Conservation (phyloP, 129 eudicot species). For the Helichrysum umbraculigerum region DNA sequence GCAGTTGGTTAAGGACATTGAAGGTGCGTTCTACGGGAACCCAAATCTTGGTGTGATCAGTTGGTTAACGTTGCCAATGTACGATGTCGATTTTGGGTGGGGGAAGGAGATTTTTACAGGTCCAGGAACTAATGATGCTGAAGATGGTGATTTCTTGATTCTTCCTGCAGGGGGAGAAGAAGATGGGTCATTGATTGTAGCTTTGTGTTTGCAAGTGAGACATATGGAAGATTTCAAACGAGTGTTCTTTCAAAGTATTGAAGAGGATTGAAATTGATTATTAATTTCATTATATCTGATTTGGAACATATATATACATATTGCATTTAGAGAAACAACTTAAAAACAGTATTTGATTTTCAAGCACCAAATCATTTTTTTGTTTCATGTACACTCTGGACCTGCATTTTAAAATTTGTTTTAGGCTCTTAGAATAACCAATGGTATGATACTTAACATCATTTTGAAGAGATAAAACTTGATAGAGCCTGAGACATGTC, state of each 20-base stretch:
- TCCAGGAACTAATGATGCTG: slow-evolving; percentile 37
- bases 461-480: too few relatives aligned
- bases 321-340: neutral
- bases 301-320: slow-evolving; percentile 4
- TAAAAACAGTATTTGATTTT: neutral
- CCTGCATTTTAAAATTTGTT: too few relatives aligned
- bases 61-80: slow-evolving; percentile 47
- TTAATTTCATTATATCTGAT: slow-evolving; percentile 26
- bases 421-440: too few relatives aligned
- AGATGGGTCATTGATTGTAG: slow-evolving; percentile 37
- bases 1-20: slow-evolving; percentile 24
- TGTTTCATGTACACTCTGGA: neutral
- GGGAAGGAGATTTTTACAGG: slow-evolving; percentile 41
- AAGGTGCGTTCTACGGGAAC: slow-evolving; percentile 46
- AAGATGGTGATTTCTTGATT: slow-evolving; percentile 42
- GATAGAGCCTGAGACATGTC: too few relatives aligned
- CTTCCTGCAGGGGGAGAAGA: slow-evolving; percentile 30
- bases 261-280: slow-evolving; percentile 26
- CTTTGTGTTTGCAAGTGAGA: slow-evolving; percentile 34
- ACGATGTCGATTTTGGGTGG: slow-evolving; percentile 67
- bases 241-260: slow-evolving; percentile 39
- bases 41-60: slow-evolving; percentile 53
- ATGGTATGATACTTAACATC: too few relatives aligned
- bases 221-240: slow-evolving; percentile 40
- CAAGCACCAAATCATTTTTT: neutral